Percentiles rank a stretch among this genome's conserved stretches.
Conservation (phyloP, 345 rosid species). For the Murraya koenigii region DNA sequence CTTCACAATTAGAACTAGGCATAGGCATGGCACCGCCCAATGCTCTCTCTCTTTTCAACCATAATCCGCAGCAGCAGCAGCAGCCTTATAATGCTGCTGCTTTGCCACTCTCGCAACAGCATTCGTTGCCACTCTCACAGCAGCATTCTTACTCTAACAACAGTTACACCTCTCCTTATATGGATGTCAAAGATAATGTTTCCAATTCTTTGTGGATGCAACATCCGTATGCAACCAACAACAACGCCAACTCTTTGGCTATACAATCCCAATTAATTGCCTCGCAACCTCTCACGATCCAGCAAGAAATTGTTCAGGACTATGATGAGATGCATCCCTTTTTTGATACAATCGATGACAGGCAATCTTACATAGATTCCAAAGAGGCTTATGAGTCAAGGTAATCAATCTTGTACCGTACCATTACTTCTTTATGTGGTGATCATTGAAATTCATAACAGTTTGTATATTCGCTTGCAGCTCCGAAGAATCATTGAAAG, state of each 20-base stretch:
- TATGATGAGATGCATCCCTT: constrained; percentile 79
- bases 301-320: constrained; percentile 50
- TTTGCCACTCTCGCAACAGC: too few species aligned
- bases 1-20: constrained; percentile 55
- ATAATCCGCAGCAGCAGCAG: constrained; percentile 6
- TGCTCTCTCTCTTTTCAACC: constrained; percentile 32
- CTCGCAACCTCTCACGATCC: constrained; percentile 38
- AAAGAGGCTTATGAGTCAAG: constrained; percentile 61
- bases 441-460: too few species aligned
- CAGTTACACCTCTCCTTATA: constrained; percentile 32
- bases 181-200: constrained; percentile 45
- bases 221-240: constrained; percentile 29
- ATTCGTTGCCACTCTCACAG: constrained; percentile 33
- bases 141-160: constrained; percentile 46
- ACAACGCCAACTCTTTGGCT: constrained; percentile 27
- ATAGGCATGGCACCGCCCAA: constrained; percentile 72
- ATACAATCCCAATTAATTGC: constrained; percentile 49
- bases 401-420: constrained; percentile 15
- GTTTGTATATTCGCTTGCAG: constrained; percentile 29
- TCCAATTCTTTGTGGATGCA: constrained; percentile 43
- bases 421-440: too few species aligned
- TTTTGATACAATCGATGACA: constrained; percentile 71
- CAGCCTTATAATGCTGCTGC: constrained; percentile 18
- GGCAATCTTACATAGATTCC: constrained; percentile 70
- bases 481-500: constrained; percentile 65